Base-by-base conservation (phyloP, 148 eudicot species). In the Cornus florida region DNA sequence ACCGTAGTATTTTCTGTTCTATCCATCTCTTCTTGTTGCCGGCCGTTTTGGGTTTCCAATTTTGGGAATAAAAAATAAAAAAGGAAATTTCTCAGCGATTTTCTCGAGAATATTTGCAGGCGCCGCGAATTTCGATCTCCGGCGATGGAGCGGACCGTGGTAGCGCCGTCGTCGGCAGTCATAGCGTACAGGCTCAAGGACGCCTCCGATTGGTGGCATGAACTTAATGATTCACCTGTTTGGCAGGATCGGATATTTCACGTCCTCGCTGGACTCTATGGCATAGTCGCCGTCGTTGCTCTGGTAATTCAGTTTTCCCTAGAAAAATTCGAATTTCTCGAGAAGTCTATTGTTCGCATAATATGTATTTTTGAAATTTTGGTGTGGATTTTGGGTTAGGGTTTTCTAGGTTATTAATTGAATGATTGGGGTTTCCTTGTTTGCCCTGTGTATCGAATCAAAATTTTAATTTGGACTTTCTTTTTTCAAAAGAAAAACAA, bases 221-320 rank as follows among this genome's bases (percentile, higher is more conserved):
- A 85, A 13, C 48, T 96, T 24, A 90, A 93, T 72, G 59, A 88
- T 22, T 93, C 99, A 7, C 72, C 75, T 22, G n/a, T 84, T 66
- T 96, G 99, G 99, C 99, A 96, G 81, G 94, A 93, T 84, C 93
- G 93, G 62, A 89, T 93, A 46, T 96, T 93, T 81, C 94, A 92
- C 80, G 73, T 86, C 50, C 91, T 96, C 11, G 91, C 97, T 22
- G 84, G 84, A n/a, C 89, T 93, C 10, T 96, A 91, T 60, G 99
- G 98, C 12, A 69, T 93, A 82, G 97, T 96, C 57, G 85, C 99
- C 39, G 78, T 73, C 35, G 87, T 92, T 80, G 99, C 99, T 50
- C 83, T 96, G 82, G 99, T 91, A 87, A 19, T n/a, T 4, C 23
- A 20, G 5, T 62, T 62, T 6, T 53, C 17, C 59, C 19, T 14